phyloP scores from a whole-genome alignment of 257 asterid species.

The Solanum chiquidenum region DNA sequence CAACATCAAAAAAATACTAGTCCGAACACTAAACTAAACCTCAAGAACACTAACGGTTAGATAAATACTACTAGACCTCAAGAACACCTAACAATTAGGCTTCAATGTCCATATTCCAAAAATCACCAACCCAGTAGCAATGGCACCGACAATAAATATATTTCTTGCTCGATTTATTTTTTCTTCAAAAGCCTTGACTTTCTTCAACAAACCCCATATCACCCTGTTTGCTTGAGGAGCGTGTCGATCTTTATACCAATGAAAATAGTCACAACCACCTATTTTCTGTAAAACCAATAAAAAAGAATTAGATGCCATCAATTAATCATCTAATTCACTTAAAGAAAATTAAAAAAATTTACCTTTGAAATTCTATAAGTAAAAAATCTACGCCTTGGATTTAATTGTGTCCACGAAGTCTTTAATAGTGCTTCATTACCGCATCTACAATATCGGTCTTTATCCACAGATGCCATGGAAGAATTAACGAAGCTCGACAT shows the following conservation, averaged over 20 bases:
- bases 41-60: not conserved
- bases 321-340: not conserved
- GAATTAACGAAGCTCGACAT: not conserved
- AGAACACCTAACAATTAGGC: not conserved
- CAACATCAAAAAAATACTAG: not conserved
- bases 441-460: not conserved
- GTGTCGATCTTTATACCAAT: not conserved
- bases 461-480: not conserved
- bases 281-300: no score
- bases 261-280: not conserved
- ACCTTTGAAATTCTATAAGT: not conserved
- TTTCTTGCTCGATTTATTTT: not conserved
- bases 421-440: not conserved
- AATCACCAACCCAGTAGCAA: not conserved
- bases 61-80: not conserved
- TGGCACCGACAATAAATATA: not conserved
- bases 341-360: no score
- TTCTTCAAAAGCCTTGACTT: not conserved
- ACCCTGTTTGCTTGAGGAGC: not conserved
- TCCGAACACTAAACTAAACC: not conserved
- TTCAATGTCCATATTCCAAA: not conserved
- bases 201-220: not conserved
- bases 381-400: not conserved
- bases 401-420: not conserved
- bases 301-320: not conserved